A percentile compares a stretch with the other conserved stretches of the same genome.
Conservation (phyloP, 352 stramenopile species). For the Globisporangium rhizosaccharum region DNA sequence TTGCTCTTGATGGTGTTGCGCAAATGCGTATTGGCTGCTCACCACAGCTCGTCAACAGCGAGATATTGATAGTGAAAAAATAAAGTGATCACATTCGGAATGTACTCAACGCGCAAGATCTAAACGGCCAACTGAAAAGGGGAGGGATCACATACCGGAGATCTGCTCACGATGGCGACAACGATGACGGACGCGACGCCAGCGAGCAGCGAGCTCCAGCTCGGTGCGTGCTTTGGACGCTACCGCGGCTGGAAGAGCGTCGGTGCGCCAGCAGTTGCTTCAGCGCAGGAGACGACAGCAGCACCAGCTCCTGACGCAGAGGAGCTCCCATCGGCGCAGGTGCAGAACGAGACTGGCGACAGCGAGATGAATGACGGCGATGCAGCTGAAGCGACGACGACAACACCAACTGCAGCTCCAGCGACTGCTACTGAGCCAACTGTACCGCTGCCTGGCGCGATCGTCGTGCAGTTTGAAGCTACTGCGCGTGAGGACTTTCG, state of each 20-base stretch:
- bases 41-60: too few relatives aligned
- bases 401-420: not conserved
- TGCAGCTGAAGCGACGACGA: not conserved
- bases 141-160: not conserved
- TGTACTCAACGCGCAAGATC: conserved; percentile 2
- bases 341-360: not conserved
- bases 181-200: not conserved
- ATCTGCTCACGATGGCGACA: not conserved
- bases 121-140: conserved; percentile 2
- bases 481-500: conserved; percentile 58
- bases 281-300: not conserved
- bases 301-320: conserved; percentile 12
- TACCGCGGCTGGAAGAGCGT: conserved; percentile 44
- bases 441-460: conserved; percentile 16
- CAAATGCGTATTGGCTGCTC: too few relatives aligned
- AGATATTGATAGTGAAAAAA: not conserved
- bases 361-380: not conserved
- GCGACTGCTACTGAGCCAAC: not conserved
- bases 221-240: conserved; percentile 47
- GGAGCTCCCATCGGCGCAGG: conserved; percentile 2
- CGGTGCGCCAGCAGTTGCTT: not conserved
- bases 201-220: conserved; percentile 30
- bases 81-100: not conserved
- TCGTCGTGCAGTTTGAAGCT: conserved; percentile 71
- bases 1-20: not conserved